Evolutionary conservation across 331 rosid genomes (phyloP).

Genomic region (Erythrophleum ivorense): DNA sequence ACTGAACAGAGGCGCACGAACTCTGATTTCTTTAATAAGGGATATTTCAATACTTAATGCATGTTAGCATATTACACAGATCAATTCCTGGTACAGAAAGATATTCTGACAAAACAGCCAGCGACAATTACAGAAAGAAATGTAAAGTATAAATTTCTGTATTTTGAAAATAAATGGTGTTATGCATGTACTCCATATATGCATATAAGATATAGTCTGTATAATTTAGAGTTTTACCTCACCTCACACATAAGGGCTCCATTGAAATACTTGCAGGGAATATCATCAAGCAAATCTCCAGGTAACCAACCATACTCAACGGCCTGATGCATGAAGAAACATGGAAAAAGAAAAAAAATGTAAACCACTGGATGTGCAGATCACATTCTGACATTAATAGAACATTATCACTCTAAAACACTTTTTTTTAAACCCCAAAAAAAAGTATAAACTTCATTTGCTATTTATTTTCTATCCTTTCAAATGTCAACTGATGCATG

Average conservation of each 20-base stretch:
- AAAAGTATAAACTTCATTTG: neutral
- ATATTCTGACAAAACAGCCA: neutral
- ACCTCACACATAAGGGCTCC: slow-evolving; percentile 76
- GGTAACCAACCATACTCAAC: slow-evolving; percentile 79
- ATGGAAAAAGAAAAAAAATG: neutral
- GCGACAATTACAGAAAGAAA: neutral
- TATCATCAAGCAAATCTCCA: slow-evolving; percentile 68
- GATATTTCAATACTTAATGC: too few relatives aligned
- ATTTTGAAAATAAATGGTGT: neutral
- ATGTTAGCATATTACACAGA: neutral
- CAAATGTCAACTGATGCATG: neutral
- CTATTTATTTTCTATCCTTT: neutral
- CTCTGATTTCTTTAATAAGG: too few relatives aligned
- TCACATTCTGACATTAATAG: neutral
- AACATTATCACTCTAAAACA: neutral
- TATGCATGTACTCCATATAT: neutral
- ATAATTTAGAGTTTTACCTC: slow-evolving; percentile 31
- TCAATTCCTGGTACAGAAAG: neutral
- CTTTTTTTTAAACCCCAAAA: neutral
- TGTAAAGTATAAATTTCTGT: neutral
- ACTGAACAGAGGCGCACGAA: too few relatives aligned
- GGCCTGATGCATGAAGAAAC: slow-evolving; percentile 45
- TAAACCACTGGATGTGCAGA: slow-evolving; percentile 4
- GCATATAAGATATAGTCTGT: neutral
- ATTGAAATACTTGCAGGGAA: slow-evolving; percentile 71